Percentiles rank a stretch among this genome's conserved stretches.
These are phyloP conservation scores for Penicillium sp. DNA, from an alignment of 2,329 filamentous ascomycete genomes.

Conservation along the genomic window DNA sequence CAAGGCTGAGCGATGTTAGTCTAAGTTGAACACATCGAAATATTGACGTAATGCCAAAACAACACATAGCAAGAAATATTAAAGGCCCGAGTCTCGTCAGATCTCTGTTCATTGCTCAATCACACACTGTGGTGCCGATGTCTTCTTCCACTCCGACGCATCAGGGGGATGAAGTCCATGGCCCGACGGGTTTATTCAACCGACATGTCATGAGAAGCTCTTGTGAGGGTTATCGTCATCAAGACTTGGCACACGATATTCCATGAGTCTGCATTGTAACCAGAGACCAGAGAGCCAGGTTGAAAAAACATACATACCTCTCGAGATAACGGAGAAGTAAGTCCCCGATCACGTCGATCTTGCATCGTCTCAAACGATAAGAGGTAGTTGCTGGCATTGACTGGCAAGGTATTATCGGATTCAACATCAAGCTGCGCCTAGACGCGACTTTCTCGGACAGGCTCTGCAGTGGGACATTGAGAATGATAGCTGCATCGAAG, in stretches of 20 bases:
- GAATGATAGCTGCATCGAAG: neutral
- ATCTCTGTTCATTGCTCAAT: constrained; percentile 50
- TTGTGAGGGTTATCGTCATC: constrained; percentile 40
- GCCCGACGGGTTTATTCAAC: constrained; percentile 13
- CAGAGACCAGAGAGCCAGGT: neutral
- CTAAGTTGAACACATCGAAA: neutral
- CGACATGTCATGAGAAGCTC: constrained; percentile 42
- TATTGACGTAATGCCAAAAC: neutral
- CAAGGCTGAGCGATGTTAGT: neutral
- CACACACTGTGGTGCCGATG: constrained; percentile 33
- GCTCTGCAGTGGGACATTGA: neutral
- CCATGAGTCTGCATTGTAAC: neutral
- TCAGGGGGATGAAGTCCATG: constrained; percentile 39
- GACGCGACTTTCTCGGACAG: neutral
- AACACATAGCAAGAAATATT: neutral
- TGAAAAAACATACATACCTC: neutral
- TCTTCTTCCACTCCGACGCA: constrained; percentile 38
- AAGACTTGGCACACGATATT: constrained; percentile 28
- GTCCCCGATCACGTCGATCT: neutral
- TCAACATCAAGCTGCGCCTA: neutral
- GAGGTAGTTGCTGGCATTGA: neutral
- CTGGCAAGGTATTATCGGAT: neutral
- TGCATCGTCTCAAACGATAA: neutral
- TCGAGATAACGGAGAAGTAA: neutral
- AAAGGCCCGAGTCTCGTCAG: constrained; percentile 36